phyloP scores from a whole-genome alignment of 176 grass and related monocot species.

The Hsuehochloa calcarea region DNA sequence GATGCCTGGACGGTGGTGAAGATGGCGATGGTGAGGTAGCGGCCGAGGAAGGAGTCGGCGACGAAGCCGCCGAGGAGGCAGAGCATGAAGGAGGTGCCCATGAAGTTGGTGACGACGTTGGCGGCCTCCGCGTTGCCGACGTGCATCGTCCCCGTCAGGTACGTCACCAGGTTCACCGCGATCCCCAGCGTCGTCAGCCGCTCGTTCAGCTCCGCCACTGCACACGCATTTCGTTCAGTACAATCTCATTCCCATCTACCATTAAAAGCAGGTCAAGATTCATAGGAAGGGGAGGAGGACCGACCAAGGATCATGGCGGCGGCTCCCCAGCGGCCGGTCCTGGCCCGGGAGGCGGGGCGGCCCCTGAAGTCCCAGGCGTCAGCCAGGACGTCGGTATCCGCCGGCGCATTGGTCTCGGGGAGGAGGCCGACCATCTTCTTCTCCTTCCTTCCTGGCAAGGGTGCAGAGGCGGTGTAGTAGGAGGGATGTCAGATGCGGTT shows the following conservation, averaged over 20 bases:
- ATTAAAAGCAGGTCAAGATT: not conserved
- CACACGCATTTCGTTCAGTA: not conserved
- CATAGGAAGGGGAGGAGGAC: not conserved
- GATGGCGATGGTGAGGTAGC: constrained; percentile 91
- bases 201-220: constrained; percentile 88
- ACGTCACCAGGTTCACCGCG: constrained; percentile 85
- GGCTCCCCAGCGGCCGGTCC: constrained; percentile 72
- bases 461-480: too few species aligned
- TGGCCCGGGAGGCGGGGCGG: constrained; percentile 48
- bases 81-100: constrained; percentile 98
- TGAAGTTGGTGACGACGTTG: constrained; percentile 94
- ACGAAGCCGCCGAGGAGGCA: constrained; percentile 92
- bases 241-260: not conserved
- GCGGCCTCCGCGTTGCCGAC: constrained; percentile 73
- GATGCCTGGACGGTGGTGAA: constrained; percentile 79
- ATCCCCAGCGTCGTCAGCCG: constrained; percentile 89
- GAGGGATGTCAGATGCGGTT: too few species aligned
- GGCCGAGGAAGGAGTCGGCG: constrained; percentile 83
- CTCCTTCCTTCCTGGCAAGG: too few species aligned
- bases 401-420: constrained; percentile 42
- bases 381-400: constrained; percentile 43
- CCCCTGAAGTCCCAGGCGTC: constrained; percentile 89
- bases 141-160: constrained; percentile 84
- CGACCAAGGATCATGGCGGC: constrained; percentile 92
- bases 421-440: constrained; percentile 54